Percentiles rank a stretch among this genome's conserved stretches.
Evolutionary conservation across 306 rosid genomes (phyloP).

Genomic region (Cucumis cinereus): DNA sequence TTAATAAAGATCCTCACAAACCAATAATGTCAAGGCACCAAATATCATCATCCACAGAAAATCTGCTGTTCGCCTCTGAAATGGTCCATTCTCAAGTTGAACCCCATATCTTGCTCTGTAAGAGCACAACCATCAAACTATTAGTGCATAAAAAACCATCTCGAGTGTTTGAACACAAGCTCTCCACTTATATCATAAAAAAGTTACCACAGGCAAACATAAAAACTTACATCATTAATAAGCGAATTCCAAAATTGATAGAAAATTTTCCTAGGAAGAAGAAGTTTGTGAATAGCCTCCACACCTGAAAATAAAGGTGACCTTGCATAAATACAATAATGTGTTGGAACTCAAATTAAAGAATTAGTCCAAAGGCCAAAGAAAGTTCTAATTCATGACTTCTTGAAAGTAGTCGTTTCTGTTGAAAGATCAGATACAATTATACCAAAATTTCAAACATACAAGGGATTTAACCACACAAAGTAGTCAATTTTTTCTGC

Average conservation of each 20-base stretch:
- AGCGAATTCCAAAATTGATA: constrained; percentile 79
- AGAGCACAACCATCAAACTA: constrained; percentile 6
- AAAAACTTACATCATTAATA: constrained; percentile 75
- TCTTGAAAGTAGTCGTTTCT: not conserved
- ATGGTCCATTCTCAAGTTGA: constrained; percentile 85
- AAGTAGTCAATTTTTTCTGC: no score
- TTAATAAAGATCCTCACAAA: not conserved
- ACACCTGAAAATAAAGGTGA: constrained; percentile 45
- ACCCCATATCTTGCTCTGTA: constrained; percentile 89
- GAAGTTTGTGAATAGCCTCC: constrained; percentile 85
- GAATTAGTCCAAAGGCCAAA: not conserved
- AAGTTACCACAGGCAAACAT: not conserved
- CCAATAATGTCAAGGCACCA: constrained; percentile 63
- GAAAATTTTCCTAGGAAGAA: constrained; percentile 87
- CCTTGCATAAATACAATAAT: constrained; percentile 3
- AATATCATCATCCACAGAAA: constrained; percentile 97
- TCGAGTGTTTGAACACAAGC: not conserved
- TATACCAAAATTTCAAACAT: not conserved
- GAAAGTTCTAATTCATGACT: not conserved
- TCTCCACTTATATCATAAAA: not conserved
- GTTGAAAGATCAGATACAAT: not conserved
- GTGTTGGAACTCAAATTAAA: not conserved
- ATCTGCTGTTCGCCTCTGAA: constrained; percentile 85
- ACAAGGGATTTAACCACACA: not conserved
- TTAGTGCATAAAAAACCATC: not conserved